Base-by-base conservation (phyloP, 148 eudicot genomes). In the Cornus suecica region DNA sequence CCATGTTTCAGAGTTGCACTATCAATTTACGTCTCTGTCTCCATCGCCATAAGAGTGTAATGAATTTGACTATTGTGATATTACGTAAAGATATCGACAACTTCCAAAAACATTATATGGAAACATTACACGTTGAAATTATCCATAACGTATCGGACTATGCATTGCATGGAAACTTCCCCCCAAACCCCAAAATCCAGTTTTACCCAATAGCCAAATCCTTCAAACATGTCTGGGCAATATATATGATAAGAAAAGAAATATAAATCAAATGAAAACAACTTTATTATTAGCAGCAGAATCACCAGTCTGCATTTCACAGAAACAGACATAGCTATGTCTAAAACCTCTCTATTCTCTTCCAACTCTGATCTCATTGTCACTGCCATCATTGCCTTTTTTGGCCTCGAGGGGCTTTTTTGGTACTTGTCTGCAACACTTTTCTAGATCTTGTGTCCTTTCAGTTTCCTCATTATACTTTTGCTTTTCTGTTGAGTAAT, bases 381-480 rank as follows among this genome's bases (percentile, higher is more conserved):
- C 51, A 42, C 42, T 69, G 15, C 56, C 26, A 42, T 42, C 23
- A n/a, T 23, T 37, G 30, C 52, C 26, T 69, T 23, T 8, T 22
- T 48, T 15, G 61, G 62, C 62, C 31, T 70, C 62, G 73, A 70
- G 20, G 25, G 48, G 32, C 9, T 31, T 24, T 64, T 26, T 61
- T 70, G 23, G 68, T 66, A 66, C 69, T 66, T 66, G 41, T 1
- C 62, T 68, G n/a, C 42, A 32, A 31, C 28, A n/a, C 67, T 69
- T 37, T 45, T 15, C 32, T 25, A 13, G 18, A 26, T 37, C 29
- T 62, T 37, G 16, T 26, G 66, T 7, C 25, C 41, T 27, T 24
- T 45, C 13, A 28, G 61, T 60, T 42, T 24, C 23, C 23, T 28
- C 37, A 15, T 20, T 4, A 9, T 20, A 15, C 69, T 66, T 20